A percentile compares a stretch with the other conserved stretches of the same genome.
These are phyloP conservation scores for Colletotrichum plurivorum DNA, from an alignment of 2,329 filamentous ascomycete species.

Conservation along the genomic window DNA sequence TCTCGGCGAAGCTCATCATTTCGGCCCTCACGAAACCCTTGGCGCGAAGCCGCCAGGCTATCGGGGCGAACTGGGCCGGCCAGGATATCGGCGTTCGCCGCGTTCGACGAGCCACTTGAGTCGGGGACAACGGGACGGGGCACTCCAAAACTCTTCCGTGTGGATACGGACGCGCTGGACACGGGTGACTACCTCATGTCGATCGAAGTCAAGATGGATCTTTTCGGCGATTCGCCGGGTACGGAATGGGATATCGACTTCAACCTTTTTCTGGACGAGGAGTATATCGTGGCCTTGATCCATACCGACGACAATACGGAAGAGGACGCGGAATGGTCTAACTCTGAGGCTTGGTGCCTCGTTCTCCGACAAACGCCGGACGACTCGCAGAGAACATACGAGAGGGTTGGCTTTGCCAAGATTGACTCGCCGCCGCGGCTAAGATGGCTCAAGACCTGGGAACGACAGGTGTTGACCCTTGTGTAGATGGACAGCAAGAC, in stretches of 20 bases:
- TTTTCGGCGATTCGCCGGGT: not conserved
- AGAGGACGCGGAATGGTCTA: not conserved
- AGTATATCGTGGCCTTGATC: not conserved
- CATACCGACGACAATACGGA: not conserved
- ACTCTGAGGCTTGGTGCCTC: not conserved
- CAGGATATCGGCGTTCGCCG: not conserved
- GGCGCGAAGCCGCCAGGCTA: constrained; percentile 7
- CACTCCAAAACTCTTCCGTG: not conserved
- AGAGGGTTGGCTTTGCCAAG: not conserved
- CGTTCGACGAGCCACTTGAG: not conserved
- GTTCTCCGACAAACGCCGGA: not conserved
- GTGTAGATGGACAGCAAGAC: not conserved
- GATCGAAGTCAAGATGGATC: not conserved
- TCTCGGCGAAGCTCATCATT: not conserved
- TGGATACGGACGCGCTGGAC: not conserved
- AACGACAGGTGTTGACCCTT: not conserved
- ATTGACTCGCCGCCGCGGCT: not conserved
- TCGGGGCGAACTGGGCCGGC: not conserved
- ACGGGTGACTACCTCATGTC: not conserved
- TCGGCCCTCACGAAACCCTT: not conserved
- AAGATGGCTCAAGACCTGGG: constrained; percentile 8
- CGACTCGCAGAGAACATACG: not conserved
- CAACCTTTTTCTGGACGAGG: not conserved
- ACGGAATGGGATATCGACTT: not conserved
- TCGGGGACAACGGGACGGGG: not conserved